Evolutionary conservation across 2,329 filamentous ascomycete genomes (phyloP).

Genomic region (Tolypocladium inflatum): DNA sequence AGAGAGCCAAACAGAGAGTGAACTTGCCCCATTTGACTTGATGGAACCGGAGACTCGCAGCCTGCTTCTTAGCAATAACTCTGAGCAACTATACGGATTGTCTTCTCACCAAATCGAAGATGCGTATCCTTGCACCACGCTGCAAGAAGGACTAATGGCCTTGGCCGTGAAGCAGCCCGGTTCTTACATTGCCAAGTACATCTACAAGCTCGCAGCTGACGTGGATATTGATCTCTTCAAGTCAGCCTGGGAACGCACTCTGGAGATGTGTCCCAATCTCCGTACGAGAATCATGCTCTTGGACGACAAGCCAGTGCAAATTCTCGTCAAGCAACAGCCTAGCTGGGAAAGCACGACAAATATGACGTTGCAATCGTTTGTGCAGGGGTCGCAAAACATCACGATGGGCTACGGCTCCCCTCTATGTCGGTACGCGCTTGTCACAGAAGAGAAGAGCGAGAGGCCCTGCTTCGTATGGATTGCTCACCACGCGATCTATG

Average conservation of each 20-base stretch:
- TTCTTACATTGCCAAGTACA: neutral
- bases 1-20: neutral
- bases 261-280: neutral
- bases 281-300: neutral
- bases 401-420: neutral
- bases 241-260: neutral
- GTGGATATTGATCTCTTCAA: neutral
- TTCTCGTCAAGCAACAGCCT: neutral
- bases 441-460: neutral
- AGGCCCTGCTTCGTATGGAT: constrained; percentile 7
- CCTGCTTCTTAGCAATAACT: no score
- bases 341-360: neutral
- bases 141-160: neutral
- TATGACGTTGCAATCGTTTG: no score
- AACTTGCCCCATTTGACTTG: no score
- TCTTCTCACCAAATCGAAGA: neutral
- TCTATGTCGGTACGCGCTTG: neutral
- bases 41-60: no score
- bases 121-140: neutral
- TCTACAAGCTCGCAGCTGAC: neutral
- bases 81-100: no score
- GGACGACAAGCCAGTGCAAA: neutral
- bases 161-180: neutral
- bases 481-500: constrained; percentile 12
- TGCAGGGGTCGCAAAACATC: neutral